Percentiles rank a stretch among this genome's conserved stretches.
Conservation (phyloP, 768 basidiomycete genomes). For the Neoboletus brunneissimus region DNA sequence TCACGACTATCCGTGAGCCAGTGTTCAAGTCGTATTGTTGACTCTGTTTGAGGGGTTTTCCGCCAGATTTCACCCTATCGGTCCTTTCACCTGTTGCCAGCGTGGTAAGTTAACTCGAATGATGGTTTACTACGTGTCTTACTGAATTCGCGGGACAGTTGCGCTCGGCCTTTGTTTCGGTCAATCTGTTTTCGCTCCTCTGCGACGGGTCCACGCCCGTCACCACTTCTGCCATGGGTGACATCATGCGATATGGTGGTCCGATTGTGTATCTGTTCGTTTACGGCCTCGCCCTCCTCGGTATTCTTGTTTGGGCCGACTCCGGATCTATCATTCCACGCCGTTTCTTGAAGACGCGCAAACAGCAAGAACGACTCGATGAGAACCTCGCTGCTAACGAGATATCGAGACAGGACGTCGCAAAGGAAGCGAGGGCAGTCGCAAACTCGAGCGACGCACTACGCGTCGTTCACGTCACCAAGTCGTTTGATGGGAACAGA, state of each 20-base stretch:
- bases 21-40: neutral
- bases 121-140: neutral
- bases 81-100: constrained; percentile 67
- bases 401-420: constrained; percentile 48
- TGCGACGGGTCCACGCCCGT: constrained; percentile 55
- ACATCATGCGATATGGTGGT: constrained; percentile 63
- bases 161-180: constrained; percentile 68
- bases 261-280: constrained; percentile 72
- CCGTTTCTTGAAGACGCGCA: constrained; percentile 26
- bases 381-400: constrained; percentile 13
- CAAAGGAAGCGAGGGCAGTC: constrained; percentile 49
- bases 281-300: constrained; percentile 56
- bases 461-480: constrained; percentile 60
- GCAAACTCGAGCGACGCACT: constrained; percentile 53
- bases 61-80: constrained; percentile 61
- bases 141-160: constrained; percentile 37
- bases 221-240: constrained; percentile 45
- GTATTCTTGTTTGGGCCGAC: constrained; percentile 66
- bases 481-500: constrained; percentile 51
- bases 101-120: constrained; percentile 44
- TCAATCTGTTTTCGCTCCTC: constrained; percentile 73
- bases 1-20: constrained; percentile 55
- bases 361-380: constrained; percentile 13
- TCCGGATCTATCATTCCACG: constrained; percentile 58
- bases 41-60: neutral